These are phyloP conservation scores for Nitzschia palea DNA, from an alignment of 108 stramenopile genomes.

Conservation along the genomic window DNA sequence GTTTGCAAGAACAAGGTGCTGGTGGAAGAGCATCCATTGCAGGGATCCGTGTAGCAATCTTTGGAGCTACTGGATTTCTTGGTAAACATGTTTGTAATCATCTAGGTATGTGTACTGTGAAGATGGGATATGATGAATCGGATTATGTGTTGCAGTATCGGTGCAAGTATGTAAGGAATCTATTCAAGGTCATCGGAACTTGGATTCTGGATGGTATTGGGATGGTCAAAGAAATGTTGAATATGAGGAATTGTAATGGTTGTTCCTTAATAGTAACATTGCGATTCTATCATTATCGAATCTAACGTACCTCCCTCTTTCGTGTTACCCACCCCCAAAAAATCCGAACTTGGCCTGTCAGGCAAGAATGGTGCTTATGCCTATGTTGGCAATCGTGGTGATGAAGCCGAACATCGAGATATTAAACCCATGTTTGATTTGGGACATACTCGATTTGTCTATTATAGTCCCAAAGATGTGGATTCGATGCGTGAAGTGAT, in stretches of 20 bases:
- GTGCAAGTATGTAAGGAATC: too few species aligned
- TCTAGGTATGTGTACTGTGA: constrained; percentile 52
- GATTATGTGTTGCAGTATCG: neutral
- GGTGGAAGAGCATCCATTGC: constrained; percentile 74
- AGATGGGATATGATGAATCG: neutral
- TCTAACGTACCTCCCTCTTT: too few species aligned
- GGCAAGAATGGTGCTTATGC: constrained; percentile 77
- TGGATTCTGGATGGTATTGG: too few species aligned
- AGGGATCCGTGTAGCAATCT: constrained; percentile 81
- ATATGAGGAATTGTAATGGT: too few species aligned
- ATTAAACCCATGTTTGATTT: constrained; percentile 91
- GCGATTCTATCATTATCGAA: too few species aligned
- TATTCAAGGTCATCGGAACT: too few species aligned
- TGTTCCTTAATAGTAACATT: too few species aligned
- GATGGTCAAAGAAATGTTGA: too few species aligned
- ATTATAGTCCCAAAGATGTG: constrained; percentile 84
- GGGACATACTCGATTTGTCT: constrained; percentile 83
- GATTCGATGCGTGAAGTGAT: constrained; percentile 89
- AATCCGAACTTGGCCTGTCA: too few species aligned
- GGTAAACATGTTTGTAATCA: constrained; percentile 86
- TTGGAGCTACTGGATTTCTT: constrained; percentile 94
- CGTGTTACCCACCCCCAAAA: too few species aligned
- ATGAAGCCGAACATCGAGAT: constrained; percentile 92
- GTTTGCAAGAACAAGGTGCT: constrained; percentile 62
- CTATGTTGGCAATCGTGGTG: constrained; percentile 90